Evolutionary conservation across 148 eudicot species (phyloP), one percentile per base, ranked within the genome.

Genomic region (Heliamphora exappendiculata): DNA sequence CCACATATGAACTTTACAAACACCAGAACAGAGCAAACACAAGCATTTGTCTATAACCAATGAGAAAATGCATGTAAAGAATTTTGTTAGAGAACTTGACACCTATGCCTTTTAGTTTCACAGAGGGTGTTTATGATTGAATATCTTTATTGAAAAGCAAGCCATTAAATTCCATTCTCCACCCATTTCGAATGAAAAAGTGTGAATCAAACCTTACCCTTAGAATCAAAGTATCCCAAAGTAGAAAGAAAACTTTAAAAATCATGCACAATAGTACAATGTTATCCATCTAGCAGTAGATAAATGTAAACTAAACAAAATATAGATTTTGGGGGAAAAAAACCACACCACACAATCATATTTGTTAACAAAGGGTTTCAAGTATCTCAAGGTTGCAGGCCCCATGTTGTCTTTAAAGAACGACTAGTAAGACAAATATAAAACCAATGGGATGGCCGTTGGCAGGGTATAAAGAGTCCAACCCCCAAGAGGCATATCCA

Each of bases 401-500:
- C 75, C 13, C 17, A 76, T 44, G 74, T 16, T 10, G 64, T 31
- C 26, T 41, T 36, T 26, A 57, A 62, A 75, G 60, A n/a, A 75
- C 22, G 82, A 34, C 24, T n/a, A 31, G 65, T 7, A 63, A 41
- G 63, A 70, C 26, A 70, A 20, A 39, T 14, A 70, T 37, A 70
- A 62, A 59, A 76, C 71, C 71, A 50, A 79, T 1, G 29, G 24
- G 51, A 73, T 8, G 16, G 60, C 79, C 54, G 51, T 26, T 41
- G 49, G 11, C 72, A 45, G 79, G 60, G 77, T 28, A 50, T 36
- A 70, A 49, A 57, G 39, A 66, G 74, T 67, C 73, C 54, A 72
- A 71, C 36, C 42, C 57, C 78, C 74, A 20, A 45, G 55, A 55
- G 64, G 47, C 28, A 78, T 53, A 82, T 80, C 76, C 90, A 88